phyloP scores from a whole-genome alignment of 116 monocot genomes.

The Papilionanthe hybrid region DNA sequence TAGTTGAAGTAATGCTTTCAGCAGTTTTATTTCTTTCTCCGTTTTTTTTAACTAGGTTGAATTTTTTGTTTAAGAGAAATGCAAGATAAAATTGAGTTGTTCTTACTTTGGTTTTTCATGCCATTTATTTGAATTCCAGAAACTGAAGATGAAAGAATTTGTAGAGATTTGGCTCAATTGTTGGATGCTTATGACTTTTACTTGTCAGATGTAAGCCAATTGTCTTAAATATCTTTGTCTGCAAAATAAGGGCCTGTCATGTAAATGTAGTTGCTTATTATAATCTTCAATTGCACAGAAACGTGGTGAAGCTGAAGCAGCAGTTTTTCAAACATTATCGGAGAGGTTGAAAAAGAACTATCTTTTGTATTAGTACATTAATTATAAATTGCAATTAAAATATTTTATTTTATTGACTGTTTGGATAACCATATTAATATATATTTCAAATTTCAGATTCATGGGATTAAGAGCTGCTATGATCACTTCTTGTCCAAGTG shows the following conservation, averaged over 20 bases:
- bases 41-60: slow-evolving; percentile 1
- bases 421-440: not conserved
- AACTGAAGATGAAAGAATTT: slow-evolving; percentile 38
- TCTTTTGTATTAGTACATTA: not conserved
- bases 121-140: slow-evolving; percentile 32
- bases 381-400: not conserved
- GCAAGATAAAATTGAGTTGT: not conserved
- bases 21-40: not conserved
- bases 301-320: slow-evolving; percentile 13
- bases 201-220: slow-evolving; percentile 32
- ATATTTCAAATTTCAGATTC: slow-evolving; percentile 52
- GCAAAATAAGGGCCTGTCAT: not conserved
- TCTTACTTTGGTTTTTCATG: not conserved
- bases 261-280: slow-evolving; percentile 1
- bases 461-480: slow-evolving; percentile 89
- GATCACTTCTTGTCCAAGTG: slow-evolving; percentile 32
- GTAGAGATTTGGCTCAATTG: slow-evolving; percentile 73
- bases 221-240: slow-evolving; percentile 4
- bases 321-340: slow-evolving; percentile 33
- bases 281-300: slow-evolving; percentile 26
- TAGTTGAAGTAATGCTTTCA: not conserved
- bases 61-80: not conserved
- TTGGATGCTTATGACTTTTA: slow-evolving; percentile 76
- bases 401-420: slow-evolving; percentile 1
- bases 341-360: slow-evolving; percentile 41